Percentiles rank a stretch among this genome's conserved stretches.
phyloP scores from a whole-genome alignment of 495 filamentous ascomycete genomes.

The Tuber microsphaerosporum region DNA sequence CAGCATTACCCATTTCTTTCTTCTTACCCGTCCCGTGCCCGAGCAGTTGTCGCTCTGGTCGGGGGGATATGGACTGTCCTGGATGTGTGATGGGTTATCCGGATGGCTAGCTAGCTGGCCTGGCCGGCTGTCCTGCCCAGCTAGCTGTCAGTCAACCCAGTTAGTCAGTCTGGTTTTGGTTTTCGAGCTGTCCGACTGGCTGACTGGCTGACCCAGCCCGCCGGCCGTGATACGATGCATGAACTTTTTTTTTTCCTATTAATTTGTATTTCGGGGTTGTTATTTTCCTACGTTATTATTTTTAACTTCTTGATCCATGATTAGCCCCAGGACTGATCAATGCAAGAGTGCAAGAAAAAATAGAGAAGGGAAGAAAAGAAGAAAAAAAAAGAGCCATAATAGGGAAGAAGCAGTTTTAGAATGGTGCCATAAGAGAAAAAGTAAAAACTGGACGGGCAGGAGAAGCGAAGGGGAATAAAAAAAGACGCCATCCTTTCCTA shows the following conservation, averaged over 20 bases:
- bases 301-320: constrained; percentile 3
- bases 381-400: neutral
- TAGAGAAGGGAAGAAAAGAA: neutral
- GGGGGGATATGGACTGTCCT: neutral
- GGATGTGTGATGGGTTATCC: neutral
- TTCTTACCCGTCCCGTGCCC: neutral
- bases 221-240: neutral
- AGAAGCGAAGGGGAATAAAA: neutral
- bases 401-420: neutral
- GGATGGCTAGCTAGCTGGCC: constrained; percentile 1
- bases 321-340: neutral
- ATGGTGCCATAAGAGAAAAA: constrained; percentile 1
- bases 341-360: neutral
- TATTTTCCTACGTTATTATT: constrained; percentile 2
- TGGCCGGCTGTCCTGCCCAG: neutral
- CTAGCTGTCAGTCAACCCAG: neutral
- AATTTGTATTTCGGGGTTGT: neutral
- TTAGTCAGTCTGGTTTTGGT: neutral
- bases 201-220: neutral
- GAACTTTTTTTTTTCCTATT: neutral
- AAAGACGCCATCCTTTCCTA: neutral
- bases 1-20: neutral
- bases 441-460: neutral
- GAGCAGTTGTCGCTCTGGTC: neutral
- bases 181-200: neutral